These are phyloP conservation scores for Eutrema heterophyllum DNA, from an alignment of 345 rosid species.

Conservation along the genomic window DNA sequence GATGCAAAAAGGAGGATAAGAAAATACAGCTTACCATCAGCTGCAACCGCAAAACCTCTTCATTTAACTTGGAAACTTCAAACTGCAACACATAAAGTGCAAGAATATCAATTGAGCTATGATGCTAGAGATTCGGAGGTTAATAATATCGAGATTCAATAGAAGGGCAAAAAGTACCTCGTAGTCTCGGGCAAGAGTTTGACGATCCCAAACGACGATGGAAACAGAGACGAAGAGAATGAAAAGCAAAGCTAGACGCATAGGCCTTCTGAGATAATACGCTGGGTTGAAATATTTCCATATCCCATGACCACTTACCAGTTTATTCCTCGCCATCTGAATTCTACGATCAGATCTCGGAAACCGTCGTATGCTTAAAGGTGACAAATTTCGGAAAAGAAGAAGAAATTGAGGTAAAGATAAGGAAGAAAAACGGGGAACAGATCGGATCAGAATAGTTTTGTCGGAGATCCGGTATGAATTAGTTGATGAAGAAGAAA, in stretches of 20 bases:
- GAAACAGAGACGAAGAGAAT: slow-evolving; percentile 56
- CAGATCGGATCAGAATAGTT: too few relatives aligned
- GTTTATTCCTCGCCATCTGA: slow-evolving; percentile 31
- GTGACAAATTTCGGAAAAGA: not conserved
- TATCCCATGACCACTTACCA: slow-evolving; percentile 10
- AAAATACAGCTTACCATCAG: slow-evolving; percentile 18
- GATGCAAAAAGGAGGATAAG: too few relatives aligned
- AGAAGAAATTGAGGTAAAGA: too few relatives aligned
- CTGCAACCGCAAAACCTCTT: slow-evolving; percentile 30
- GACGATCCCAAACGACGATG: slow-evolving; percentile 83
- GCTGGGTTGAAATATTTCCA: slow-evolving; percentile 72
- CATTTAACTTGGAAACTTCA: slow-evolving; percentile 27
- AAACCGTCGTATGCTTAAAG: too few relatives aligned
- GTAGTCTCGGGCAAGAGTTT: slow-evolving; percentile 62
- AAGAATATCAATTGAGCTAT: not conserved
- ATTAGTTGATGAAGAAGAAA: too few relatives aligned
- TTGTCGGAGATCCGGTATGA: too few relatives aligned
- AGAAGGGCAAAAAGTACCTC: slow-evolving; percentile 36
- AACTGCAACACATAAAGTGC: slow-evolving; percentile 15
- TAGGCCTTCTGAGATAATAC: slow-evolving; percentile 68
- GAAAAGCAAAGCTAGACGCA: slow-evolving; percentile 61
- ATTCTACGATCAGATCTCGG: slow-evolving; percentile 19
- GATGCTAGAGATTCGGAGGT: not conserved
- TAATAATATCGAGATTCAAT: not conserved
- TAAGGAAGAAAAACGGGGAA: too few relatives aligned